Evolutionary conservation across 257 asterid genomes (phyloP).

Genomic region (Pogostemon cablin): DNA sequence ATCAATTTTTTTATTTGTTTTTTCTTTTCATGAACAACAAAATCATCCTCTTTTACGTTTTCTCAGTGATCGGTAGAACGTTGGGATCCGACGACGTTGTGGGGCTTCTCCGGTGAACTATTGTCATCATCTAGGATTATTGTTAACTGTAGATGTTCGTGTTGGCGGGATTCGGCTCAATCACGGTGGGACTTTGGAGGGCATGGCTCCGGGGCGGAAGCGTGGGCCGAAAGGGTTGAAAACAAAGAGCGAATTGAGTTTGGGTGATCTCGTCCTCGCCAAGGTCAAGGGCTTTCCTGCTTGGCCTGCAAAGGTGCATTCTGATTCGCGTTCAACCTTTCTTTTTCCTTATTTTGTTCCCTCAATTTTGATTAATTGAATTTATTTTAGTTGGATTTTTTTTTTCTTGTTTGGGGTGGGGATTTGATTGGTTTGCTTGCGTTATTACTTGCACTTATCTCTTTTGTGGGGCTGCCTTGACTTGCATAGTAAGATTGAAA

Average conservation of each 20-base stretch:
- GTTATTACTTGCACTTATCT: conserved; percentile 19
- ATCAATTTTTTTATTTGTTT: background rate
- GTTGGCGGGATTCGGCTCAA: conserved; percentile 25
- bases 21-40: background rate
- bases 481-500: conserved; percentile 31
- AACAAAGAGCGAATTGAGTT: conserved; percentile 56
- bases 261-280: conserved; percentile 96
- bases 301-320: conserved; percentile 95
- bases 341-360: background rate
- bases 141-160: conserved; percentile 12
- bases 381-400: too few species aligned
- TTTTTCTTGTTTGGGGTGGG: background rate
- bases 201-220: conserved; percentile 79
- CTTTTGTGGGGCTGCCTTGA: conserved; percentile 33
- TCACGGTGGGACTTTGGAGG: conserved; percentile 28
- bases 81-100: conserved; percentile 31
- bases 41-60: conserved; percentile 6
- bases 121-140: conserved; percentile 26
- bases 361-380: conserved; percentile 18
- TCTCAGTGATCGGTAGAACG: conserved; percentile 39
- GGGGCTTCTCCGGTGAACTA: conserved; percentile 21
- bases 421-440: conserved; percentile 14
- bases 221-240: conserved; percentile 68
- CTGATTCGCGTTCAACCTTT: conserved; percentile 18
- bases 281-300: conserved; percentile 95